phyloP scores from a whole-genome alignment of 2,329 filamentous ascomycete genomes.

The Ophiostoma populinum region DNA sequence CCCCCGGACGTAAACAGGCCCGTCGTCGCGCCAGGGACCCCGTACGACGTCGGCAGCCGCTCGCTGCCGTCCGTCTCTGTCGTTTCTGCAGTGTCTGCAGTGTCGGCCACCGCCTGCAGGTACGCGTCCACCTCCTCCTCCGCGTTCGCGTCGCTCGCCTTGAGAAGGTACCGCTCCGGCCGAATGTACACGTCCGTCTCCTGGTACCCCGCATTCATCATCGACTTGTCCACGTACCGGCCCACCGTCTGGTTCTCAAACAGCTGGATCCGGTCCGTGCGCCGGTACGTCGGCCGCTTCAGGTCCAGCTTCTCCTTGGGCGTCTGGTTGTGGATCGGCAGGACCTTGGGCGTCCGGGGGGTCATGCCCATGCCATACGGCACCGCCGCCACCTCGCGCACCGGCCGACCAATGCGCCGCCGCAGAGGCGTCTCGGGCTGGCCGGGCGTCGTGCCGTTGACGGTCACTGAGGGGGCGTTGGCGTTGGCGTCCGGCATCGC shows the following conservation, averaged over 20 bases:
- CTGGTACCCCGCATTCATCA: slow-evolving; percentile 92
- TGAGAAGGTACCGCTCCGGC: slow-evolving; percentile 55
- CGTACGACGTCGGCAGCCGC: slow-evolving; percentile 6
- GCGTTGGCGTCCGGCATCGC: slow-evolving; percentile 21
- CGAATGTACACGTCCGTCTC: slow-evolving; percentile 80
- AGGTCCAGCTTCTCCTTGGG: slow-evolving; percentile 65
- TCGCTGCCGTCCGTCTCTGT: background rate
- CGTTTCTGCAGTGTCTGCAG: slow-evolving; percentile 21
- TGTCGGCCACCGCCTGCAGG: slow-evolving; percentile 28
- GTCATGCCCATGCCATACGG: slow-evolving; percentile 31
- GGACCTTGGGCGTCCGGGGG: slow-evolving; percentile 43
- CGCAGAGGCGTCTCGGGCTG: slow-evolving; percentile 13
- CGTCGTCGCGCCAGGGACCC: slow-evolving; percentile 29
- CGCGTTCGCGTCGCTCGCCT: slow-evolving; percentile 38
- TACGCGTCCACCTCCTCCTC: slow-evolving; percentile 40
- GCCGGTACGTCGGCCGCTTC: slow-evolving; percentile 57
- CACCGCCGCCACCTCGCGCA: slow-evolving; percentile 31
- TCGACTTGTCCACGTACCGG: slow-evolving; percentile 86
- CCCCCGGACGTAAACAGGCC: slow-evolving; percentile 1
- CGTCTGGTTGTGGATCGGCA: slow-evolving; percentile 65
- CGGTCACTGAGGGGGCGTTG: background rate
- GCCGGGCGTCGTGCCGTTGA: background rate
- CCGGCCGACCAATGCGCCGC: slow-evolving; percentile 25
- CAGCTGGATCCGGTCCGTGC: slow-evolving; percentile 59
- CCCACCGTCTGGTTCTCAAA: slow-evolving; percentile 76